phyloP scores from a whole-genome alignment of 805 yeast species.

The Brettanomyces custersianus region DNA sequence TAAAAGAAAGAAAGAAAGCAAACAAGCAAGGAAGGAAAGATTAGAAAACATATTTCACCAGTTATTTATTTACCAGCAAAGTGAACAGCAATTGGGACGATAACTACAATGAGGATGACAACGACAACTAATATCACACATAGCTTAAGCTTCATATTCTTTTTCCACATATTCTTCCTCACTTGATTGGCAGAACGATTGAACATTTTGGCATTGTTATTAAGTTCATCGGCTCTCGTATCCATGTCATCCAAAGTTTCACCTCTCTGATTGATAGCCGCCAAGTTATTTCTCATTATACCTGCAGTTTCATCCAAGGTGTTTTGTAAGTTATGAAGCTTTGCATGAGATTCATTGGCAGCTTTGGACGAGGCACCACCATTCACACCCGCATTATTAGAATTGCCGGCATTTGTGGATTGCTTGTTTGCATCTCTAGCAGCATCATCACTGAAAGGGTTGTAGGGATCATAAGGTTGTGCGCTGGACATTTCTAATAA shows the following conservation, averaged over 20 bases:
- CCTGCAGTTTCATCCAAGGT: slow-evolving; percentile 75
- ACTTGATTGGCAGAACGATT: slow-evolving; percentile 95
- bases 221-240: slow-evolving; percentile 87
- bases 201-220: slow-evolving; percentile 88
- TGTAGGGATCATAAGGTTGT: slow-evolving; percentile 26
- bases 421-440: slow-evolving; percentile 17
- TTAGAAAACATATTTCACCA: not conserved
- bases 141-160: slow-evolving; percentile 92
- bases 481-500: slow-evolving; percentile 21
- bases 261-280: slow-evolving; percentile 91
- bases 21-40: not conserved
- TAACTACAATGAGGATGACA: slow-evolving; percentile 72
- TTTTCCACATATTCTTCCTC: slow-evolving; percentile 99
- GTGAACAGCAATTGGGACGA: slow-evolving; percentile 91
- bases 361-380: slow-evolving; percentile 1
- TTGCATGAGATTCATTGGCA: slow-evolving; percentile 1
- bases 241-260: slow-evolving; percentile 88
- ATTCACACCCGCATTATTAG: slow-evolving; percentile 5
- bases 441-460: slow-evolving; percentile 25
- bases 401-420: slow-evolving; percentile 3
- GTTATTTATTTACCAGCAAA: slow-evolving; percentile 29
- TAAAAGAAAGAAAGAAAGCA: not conserved
- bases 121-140: slow-evolving; percentile 77
- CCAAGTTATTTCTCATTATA: slow-evolving; percentile 94
- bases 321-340: slow-evolving; percentile 22